Base-by-base conservation (phyloP, 2,329 filamentous ascomycete genomes). In the Polytolypa hystricis region DNA sequence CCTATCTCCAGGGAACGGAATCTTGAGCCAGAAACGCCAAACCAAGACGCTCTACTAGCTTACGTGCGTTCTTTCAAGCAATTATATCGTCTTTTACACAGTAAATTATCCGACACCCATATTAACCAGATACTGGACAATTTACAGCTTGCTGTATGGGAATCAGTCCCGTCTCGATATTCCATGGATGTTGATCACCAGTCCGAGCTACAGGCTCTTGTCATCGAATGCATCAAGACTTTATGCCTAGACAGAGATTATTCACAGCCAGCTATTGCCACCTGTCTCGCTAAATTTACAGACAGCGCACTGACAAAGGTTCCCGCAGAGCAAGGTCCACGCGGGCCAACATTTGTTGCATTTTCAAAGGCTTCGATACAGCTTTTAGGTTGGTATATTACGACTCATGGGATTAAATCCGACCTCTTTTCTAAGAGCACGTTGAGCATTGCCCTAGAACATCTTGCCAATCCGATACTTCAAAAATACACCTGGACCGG, bases 1-100 rank as follows among this genome's bases (percentile, higher is more conserved):
- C 78, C 79, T 0, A 60, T 68, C 3, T 58, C 65, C 1, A 61
- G 61, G 20, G 47, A 61, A 21, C 52, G 58, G 9, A 51, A 59
- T 12, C 51, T 62, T 10, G 62, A 70, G 26, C 52, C 64, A 33
- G 58, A 65, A 0, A 61, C 62, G 2, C 73, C 82, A 42, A 93
- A 91, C 46, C 84, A 94, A 53, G 79, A 79, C 39, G 86, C 84
- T 8, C 72, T 89, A n/a, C 64, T 84, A 19, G 82, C 86, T n/a
- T 95, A 94, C 61, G 73, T 91, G 1, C 71, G 78, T 15, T 72
- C 81, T 1, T 73, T 91, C 27, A 68, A 77, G 38, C 79, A 91
- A 47, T 70, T 96, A 1, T 93, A 94, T 51, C 73, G 76, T 1
- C 70, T 95, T 4, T 74, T 85, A 32, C 70, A 79, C 40, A 61